phyloP scores from a whole-genome alignment of 306 rosid species.

The Leucaena leucocephala region DNA sequence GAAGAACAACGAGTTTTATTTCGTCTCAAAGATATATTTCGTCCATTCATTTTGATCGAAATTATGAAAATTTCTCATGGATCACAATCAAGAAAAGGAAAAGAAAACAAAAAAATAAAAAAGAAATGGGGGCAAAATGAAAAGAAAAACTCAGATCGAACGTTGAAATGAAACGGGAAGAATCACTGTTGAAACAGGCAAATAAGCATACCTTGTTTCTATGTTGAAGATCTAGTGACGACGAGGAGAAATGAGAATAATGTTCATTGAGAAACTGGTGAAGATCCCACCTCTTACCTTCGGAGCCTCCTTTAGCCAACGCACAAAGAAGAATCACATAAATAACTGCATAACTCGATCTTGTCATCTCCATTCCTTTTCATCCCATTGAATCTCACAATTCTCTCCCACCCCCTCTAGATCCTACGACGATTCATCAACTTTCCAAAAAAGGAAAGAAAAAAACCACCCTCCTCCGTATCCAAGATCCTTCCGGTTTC shows the following conservation, averaged over 20 bases:
- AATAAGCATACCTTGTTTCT: slow-evolving; percentile 55
- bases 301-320: slow-evolving; percentile 65
- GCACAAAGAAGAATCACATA: slow-evolving; percentile 72
- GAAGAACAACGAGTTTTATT: not conserved
- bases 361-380: slow-evolving; percentile 67
- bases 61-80: not conserved
- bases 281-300: slow-evolving; percentile 53
- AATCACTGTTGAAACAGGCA: not conserved
- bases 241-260: not conserved
- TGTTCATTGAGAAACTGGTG: slow-evolving; percentile 39
- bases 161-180: not conserved
- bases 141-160: not conserved
- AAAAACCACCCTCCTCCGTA: not conserved
- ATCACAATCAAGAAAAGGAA: not conserved
- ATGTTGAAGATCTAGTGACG: slow-evolving; percentile 15
- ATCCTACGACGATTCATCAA: not conserved
- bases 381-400: slow-evolving; percentile 17
- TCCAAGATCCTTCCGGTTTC: not conserved
- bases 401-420: not conserved
- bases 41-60: slow-evolving; percentile 6
- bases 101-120: no score
- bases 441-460: no score
- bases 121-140: no score
- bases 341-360: slow-evolving; percentile 52
- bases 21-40: not conserved